Evolutionary conservation across 345 rosid genomes (phyloP).

Genomic region (Eucalyptus erythrocorys): DNA sequence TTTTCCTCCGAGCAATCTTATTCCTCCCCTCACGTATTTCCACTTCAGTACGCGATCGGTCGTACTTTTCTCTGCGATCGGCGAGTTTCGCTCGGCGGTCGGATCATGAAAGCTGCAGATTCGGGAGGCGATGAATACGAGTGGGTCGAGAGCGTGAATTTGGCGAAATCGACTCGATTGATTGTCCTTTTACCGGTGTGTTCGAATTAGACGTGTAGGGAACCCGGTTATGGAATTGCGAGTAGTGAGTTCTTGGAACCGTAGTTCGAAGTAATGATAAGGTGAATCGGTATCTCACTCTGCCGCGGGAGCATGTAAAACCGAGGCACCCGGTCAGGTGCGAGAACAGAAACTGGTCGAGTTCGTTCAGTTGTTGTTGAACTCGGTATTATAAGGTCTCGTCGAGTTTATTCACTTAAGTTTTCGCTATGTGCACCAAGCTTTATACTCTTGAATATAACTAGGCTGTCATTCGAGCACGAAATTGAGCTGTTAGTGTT

Average conservation of each 20-base stretch:
- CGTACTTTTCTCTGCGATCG: neutral
- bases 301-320: neutral
- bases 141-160: neutral
- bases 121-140: neutral
- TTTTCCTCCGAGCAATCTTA: neutral
- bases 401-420: neutral
- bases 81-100: neutral
- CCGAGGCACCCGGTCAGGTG: neutral
- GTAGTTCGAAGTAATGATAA: neutral
- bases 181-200: neutral
- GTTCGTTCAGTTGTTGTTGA: neutral
- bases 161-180: neutral
- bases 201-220: neutral
- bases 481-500: neutral
- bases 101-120: neutral
- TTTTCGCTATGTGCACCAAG: neutral
- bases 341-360: neutral
- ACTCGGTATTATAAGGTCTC: fast-evolving
- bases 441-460: neutral
- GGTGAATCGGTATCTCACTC: neutral
- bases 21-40: too few relatives aligned
- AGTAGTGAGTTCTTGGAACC: neutral
- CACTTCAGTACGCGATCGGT: neutral
- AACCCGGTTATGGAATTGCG: neutral
- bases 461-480: neutral